These are phyloP conservation scores for Curvularia hawaiiensis DNA, from an alignment of 2,329 filamentous ascomycete species.

Conservation along the genomic window DNA sequence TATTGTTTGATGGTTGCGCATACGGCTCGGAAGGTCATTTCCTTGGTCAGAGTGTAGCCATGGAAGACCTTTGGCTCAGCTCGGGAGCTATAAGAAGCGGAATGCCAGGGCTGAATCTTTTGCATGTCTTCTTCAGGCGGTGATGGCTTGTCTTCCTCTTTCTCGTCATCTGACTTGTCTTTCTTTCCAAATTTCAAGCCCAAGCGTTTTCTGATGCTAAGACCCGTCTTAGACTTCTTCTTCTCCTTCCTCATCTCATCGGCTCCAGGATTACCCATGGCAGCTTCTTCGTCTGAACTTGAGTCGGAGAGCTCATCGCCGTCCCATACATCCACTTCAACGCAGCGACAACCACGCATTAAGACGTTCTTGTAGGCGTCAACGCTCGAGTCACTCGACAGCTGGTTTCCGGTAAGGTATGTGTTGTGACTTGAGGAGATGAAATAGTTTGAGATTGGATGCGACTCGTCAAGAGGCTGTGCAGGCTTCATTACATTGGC, in stretches of 20 bases:
- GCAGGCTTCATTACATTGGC: conserved; percentile 53
- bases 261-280: conserved; percentile 25
- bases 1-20: conserved; percentile 79
- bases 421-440: conserved; percentile 96
- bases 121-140: conserved; percentile 20
- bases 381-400: conserved; percentile 76
- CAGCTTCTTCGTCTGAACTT: conserved; percentile 44
- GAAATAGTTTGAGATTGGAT: conserved; percentile 85
- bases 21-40: conserved; percentile 86
- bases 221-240: conserved; percentile 34
- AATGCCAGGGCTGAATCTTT: conserved; percentile 39
- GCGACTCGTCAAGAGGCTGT: conserved; percentile 61
- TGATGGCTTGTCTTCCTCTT: conserved; percentile 13
- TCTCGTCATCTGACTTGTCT: conserved; percentile 29
- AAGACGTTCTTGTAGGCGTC: conserved; percentile 81
- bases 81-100: conserved; percentile 33
- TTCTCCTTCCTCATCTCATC: conserved; percentile 33
- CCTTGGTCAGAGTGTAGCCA: conserved; percentile 80
- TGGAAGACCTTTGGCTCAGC: conserved; percentile 82
- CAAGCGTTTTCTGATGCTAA: conserved; percentile 44
- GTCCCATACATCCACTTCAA: conserved; percentile 96
- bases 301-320: conserved; percentile 59
- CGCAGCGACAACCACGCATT: conserved; percentile 79
- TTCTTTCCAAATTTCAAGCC: conserved; percentile 41
- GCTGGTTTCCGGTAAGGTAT: conserved; percentile 85